These are phyloP conservation scores for Crinitomyces ghanaensis DNA, from an alignment of 805 yeast genomes.

Conservation along the genomic window DNA sequence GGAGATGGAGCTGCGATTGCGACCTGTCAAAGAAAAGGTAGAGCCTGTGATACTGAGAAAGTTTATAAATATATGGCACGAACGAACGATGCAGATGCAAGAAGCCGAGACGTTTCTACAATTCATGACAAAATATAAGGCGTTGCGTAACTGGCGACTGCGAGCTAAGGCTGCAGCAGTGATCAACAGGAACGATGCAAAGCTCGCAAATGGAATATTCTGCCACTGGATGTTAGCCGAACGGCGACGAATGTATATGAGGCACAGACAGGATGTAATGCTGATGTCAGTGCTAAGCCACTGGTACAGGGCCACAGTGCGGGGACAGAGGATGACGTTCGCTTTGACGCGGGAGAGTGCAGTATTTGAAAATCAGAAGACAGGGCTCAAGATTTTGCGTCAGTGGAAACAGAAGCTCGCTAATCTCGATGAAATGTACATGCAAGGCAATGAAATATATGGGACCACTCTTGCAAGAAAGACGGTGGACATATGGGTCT, in stretches of 20 bases:
- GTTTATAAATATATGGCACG: conserved; percentile 1
- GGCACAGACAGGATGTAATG: conserved; percentile 2
- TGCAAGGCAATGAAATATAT: neutral
- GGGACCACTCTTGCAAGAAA: too few species aligned
- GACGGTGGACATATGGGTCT: too few species aligned
- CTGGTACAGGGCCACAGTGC: conserved; percentile 5
- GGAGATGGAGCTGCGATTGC: too few species aligned
- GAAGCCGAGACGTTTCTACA: conserved; percentile 12
- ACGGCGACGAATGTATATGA: conserved; percentile 2
- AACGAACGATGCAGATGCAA: neutral
- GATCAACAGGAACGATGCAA: neutral
- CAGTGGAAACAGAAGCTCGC: neutral
- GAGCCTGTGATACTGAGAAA: conserved; percentile 2
- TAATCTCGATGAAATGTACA: neutral
- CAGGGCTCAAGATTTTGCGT: conserved; percentile 1
- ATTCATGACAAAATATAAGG: conserved; percentile 7
- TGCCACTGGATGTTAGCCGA: conserved; percentile 9
- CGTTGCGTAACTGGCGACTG: conserved; percentile 10
- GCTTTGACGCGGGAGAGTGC: conserved; percentile 3
- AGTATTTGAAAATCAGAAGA: conserved; percentile 2
- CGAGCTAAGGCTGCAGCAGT: conserved; percentile 1
- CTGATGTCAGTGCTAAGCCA: neutral
- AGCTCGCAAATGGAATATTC: conserved; percentile 3
- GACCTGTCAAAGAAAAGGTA: too few species aligned
- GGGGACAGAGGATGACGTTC: neutral